These are phyloP conservation scores for Starmerella apicola DNA, from an alignment of 805 yeast genomes.

Conservation along the genomic window DNA sequence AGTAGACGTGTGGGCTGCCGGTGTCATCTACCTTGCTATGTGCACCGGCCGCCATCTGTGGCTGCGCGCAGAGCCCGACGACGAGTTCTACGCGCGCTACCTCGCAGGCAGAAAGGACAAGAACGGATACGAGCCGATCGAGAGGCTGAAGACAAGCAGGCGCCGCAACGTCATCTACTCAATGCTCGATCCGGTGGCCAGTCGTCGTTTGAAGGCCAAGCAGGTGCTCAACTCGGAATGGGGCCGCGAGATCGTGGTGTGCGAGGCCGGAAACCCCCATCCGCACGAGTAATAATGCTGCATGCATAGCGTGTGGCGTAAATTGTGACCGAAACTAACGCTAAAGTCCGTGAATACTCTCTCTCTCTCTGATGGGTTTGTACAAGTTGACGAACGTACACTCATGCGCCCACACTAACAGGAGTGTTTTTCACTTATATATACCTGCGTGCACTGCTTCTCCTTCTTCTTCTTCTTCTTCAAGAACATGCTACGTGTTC, in stretches of 20 bases:
- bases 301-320: no score
- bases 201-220: conserved; percentile 69
- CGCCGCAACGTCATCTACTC: conserved; percentile 89
- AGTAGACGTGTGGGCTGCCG: conserved; percentile 82
- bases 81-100: conserved; percentile 66
- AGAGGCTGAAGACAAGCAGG: conserved; percentile 65
- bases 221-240: conserved; percentile 86
- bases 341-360: no score
- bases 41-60: conserved; percentile 86
- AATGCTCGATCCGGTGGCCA: conserved; percentile 78
- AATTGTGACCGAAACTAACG: no score
- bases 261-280: conserved; percentile 55
- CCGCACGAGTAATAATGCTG: no score
- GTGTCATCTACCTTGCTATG: conserved; percentile 65
- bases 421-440: no score
- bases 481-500: no score
- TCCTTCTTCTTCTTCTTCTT: no score
- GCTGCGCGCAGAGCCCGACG: conserved; percentile 64
- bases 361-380: no score
- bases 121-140: conserved; percentile 85
- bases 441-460: no score
- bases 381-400: no score
- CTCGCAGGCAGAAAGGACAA: conserved; percentile 64
- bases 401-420: no score
- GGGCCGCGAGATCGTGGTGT: conserved; percentile 77